Conservation (phyloP, 2,329 filamentous ascomycete species). For the Paramyrothecium sp. region DNA sequence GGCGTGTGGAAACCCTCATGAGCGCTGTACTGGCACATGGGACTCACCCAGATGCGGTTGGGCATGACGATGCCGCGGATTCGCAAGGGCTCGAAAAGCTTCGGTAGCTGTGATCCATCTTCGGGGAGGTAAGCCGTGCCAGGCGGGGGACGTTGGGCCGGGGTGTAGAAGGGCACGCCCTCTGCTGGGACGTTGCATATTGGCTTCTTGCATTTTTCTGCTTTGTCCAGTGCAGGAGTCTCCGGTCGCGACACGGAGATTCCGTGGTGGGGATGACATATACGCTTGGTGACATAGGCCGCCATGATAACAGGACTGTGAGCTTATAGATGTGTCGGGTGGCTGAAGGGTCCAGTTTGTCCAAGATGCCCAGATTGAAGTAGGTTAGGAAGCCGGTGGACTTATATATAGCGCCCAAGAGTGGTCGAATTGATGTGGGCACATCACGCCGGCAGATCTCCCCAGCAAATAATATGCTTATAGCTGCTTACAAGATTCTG, state of each 20-base stretch:
- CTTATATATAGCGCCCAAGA: too few relatives aligned
- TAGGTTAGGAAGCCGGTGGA: too few relatives aligned
- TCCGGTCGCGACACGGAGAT: slow-evolving; percentile 19
- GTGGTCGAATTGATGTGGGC: too few relatives aligned
- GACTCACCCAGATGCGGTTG: slow-evolving; percentile 45
- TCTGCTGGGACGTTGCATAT: slow-evolving; percentile 23
- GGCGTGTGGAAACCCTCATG: slow-evolving; percentile 59
- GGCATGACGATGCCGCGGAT: slow-evolving; percentile 43
- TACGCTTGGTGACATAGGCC: slow-evolving; percentile 21
- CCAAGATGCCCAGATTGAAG: too few relatives aligned
- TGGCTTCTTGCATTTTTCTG: slow-evolving; percentile 15
- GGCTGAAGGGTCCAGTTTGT: too few relatives aligned
- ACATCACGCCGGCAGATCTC: too few relatives aligned
- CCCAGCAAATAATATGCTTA: too few relatives aligned
- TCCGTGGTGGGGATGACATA: slow-evolving; percentile 22
- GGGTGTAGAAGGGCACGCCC: slow-evolving; percentile 45
- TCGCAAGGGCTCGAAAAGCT: slow-evolving; percentile 44
- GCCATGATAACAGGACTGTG: slow-evolving; percentile 15
- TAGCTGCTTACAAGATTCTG: too few relatives aligned
- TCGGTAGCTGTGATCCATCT: slow-evolving; percentile 47
- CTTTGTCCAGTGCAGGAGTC: slow-evolving; percentile 17
- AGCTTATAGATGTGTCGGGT: too few relatives aligned
- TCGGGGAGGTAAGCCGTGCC: slow-evolving; percentile 43
- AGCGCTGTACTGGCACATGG: slow-evolving; percentile 46
- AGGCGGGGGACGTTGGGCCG: slow-evolving; percentile 40